A percentile compares a stretch with the other conserved stretches of the same genome.
Evolutionary conservation across 169 alveolate species (phyloP).

Genomic region (Eimeria maxima): DNA sequence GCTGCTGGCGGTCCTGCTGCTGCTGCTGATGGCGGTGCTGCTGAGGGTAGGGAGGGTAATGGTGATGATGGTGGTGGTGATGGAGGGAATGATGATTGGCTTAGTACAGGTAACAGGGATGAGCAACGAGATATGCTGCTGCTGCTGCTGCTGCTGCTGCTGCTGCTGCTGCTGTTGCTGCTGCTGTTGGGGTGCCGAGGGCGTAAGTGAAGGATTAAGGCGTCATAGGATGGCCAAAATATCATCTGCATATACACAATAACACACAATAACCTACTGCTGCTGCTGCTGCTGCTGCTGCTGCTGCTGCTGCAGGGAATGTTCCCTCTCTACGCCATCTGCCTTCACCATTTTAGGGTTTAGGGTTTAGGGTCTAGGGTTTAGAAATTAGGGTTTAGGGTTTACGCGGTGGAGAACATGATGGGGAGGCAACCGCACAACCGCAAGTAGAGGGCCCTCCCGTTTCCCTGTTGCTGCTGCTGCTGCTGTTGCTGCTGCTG

Average conservation of each 20-base stretch:
- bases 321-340: too few relatives aligned
- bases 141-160: constrained; percentile 19
- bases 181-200: not conserved
- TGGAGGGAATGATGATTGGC: too few relatives aligned
- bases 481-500: constrained; percentile 24
- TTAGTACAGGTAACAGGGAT: too few relatives aligned
- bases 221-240: constrained; percentile 17
- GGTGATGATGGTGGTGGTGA: too few relatives aligned
- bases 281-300: constrained; percentile 17
- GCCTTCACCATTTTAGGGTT: too few relatives aligned
- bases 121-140: too few relatives aligned
- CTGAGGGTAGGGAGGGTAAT: too few relatives aligned
- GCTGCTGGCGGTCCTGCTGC: too few relatives aligned
- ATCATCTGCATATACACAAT: constrained; percentile 16
- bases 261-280: not conserved
- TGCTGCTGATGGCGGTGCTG: too few relatives aligned
- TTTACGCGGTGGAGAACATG: not conserved
- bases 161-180: constrained; percentile 38
- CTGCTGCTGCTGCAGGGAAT: too few relatives aligned
- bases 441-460: not conserved
- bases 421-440: not conserved
- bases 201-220: not conserved
- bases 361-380: too few relatives aligned
- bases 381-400: too few relatives aligned
- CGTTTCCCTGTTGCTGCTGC: not conserved